Evolutionary conservation across 306 rosid species (phyloP).

Genomic region (barrel medic (Medicago truncatula)): MtrunA17r5.0-ANR NC_053047.1:17448501-17449000

Average conservation of each 20-base stretch:
- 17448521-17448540: constrained; percentile 45
- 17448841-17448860: constrained; percentile 59
- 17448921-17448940: constrained; percentile 66
- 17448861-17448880: constrained; percentile 44
- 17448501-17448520: constrained; percentile 42
- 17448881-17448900: constrained; percentile 50
- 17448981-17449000: constrained; percentile 29
- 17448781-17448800: constrained; percentile 55
- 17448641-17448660: constrained; percentile 41
- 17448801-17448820: constrained; percentile 57
- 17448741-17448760: constrained; percentile 48
- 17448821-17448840: constrained; percentile 78
- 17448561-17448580: constrained; percentile 35
- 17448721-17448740: constrained; percentile 54
- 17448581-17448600: constrained; percentile 40
- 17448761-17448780: constrained; percentile 57
- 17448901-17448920: constrained; percentile 67
- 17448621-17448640: constrained; percentile 43
- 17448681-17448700: constrained; percentile 76
- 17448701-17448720: constrained; percentile 65
- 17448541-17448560: constrained; percentile 38
- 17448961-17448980: constrained; percentile 39
- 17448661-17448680: constrained; percentile 45
- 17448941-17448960: constrained; percentile 57
- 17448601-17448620: constrained; percentile 37